Conservation (phyloP, 257 asterid species). For the Penstemon newberryi region DNA sequence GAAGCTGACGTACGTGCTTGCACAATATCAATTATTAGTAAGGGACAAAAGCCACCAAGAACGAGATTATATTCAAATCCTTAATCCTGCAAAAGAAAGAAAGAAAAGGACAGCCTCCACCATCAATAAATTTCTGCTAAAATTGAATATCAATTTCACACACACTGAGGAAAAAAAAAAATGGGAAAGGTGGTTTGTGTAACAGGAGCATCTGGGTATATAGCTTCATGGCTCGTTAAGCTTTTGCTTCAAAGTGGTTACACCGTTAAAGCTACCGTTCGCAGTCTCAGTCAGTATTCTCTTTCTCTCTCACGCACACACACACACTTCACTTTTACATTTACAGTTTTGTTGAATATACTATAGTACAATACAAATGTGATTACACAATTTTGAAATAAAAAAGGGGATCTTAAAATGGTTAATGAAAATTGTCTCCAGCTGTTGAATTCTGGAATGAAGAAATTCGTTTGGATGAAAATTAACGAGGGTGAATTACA, state of each 20-base stretch:
- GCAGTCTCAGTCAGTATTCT: constrained; percentile 41
- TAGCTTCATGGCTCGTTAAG: constrained; percentile 71
- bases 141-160: neutral
- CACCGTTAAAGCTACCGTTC: constrained; percentile 61
- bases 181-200: constrained; percentile 55
- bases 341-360: no score
- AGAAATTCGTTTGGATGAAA: no score
- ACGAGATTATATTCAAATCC: no score
- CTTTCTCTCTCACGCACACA: neutral
- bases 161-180: constrained; percentile 5
- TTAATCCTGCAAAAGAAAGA: neutral
- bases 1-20: neutral
- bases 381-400: no score
- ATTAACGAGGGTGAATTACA: no score
- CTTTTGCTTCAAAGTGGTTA: constrained; percentile 56
- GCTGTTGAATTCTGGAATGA: no score
- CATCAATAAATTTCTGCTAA: neutral
- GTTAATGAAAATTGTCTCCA: no score
- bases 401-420: no score
- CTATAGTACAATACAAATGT: no score
- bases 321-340: no score
- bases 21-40: neutral
- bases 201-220: constrained; percentile 66
- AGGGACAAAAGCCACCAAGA: neutral
- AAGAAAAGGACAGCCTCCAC: neutral